Evolutionary conservation across 2,329 filamentous ascomycete genomes (phyloP), one percentile per base, ranked within the genome.

Genomic region (Ophiosphaerella narmari): DNA sequence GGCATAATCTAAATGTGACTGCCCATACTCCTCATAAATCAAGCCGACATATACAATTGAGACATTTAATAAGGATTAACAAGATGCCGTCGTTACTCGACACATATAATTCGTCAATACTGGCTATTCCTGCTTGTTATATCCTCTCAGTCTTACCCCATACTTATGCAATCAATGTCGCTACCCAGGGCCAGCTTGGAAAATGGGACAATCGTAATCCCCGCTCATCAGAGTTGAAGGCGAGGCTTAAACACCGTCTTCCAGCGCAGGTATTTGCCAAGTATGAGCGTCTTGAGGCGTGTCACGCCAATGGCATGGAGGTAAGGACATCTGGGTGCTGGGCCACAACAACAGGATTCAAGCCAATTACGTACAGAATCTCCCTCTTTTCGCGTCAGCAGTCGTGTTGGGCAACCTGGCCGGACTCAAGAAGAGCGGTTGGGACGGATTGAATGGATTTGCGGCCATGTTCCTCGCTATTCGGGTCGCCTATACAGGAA

Each of bases 251-350:
- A 49, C 68, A 75, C 40, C 60, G 64, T 5, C 66, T 78, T 2
- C 60, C 71, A 8, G 55, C 71, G 1, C 66, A 71, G 12, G 65
- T 62, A 5, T 78, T 73, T 52, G 73, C 69, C 11, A 68, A 63
- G 7, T 80, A 72, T 44, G 77, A 80, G 63, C 75, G 78, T 35
- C 68, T 73, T 18, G 72, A 77, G 50, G 70, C 74, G 5, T 78
- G 76, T 31, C 76, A 79, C 53, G 66, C 72, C 24, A 80, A 80
- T 56, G 71, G 73, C 24, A 67, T 79, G 53, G 77, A 81, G 46
- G 56, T 57, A 12, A 35, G 48, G 43, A 2, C 35, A 33, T 29
- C 21, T 18, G 23, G 12, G 35, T 41, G 18, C 12, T 21, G 2
- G 24, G 7, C 31, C 12, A 29, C 12, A 7, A 13, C 7, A 23